Evolutionary conservation across 768 basidiomycete species (phyloP).

Genomic region (Tephrocybe sp.): DNA sequence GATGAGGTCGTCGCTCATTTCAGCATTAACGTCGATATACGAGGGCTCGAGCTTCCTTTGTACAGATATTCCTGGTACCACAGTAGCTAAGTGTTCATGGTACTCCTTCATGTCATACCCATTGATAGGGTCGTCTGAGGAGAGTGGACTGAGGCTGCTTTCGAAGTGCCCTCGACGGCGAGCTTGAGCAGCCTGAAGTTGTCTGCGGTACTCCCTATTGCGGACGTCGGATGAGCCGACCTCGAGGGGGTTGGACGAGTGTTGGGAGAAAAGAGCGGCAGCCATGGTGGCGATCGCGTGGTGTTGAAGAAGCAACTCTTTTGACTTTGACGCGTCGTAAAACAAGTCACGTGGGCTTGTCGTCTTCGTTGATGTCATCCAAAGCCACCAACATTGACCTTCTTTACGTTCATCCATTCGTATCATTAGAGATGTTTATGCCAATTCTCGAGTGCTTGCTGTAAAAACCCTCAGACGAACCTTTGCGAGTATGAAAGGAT

Average conservation of each 20-base stretch:
- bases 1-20: constrained; percentile 47
- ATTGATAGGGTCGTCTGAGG: constrained; percentile 54
- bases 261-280: constrained; percentile 53
- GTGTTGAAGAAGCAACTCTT: not conserved
- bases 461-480: too few relatives aligned
- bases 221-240: constrained; percentile 59
- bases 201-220: constrained; percentile 44
- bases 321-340: constrained; percentile 14
- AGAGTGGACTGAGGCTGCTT: constrained; percentile 24
- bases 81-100: constrained; percentile 47
- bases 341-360: constrained; percentile 15
- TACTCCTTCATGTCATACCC: constrained; percentile 44
- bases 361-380: not conserved
- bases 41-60: constrained; percentile 12
- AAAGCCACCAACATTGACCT: too few relatives aligned
- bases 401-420: too few relatives aligned
- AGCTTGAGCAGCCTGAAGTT: constrained; percentile 34
- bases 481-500: too few relatives aligned
- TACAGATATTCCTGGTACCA: constrained; percentile 32
- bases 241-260: constrained; percentile 76
- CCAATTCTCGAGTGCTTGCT: too few relatives aligned
- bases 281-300: constrained; percentile 28
- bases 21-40: constrained; percentile 49
- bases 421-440: too few relatives aligned
- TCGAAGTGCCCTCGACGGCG: constrained; percentile 17